Conservation (phyloP, 768 basidiomycete species). For the Naganishia vaughanmartiniae region DNA sequence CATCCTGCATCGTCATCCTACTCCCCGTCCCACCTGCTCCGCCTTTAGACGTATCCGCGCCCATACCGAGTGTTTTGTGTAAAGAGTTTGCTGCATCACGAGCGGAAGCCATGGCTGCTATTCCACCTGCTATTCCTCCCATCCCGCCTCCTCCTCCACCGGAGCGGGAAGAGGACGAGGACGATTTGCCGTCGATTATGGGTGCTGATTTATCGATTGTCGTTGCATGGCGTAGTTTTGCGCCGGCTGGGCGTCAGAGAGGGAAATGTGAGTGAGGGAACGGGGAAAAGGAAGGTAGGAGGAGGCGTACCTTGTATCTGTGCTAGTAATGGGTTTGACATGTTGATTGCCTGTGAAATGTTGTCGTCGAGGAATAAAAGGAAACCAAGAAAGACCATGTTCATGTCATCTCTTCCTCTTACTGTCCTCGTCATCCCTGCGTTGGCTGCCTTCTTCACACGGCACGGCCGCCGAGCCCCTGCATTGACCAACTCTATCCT, state of each 20-base stretch:
- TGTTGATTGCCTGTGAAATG: too few relatives aligned
- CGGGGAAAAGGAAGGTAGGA: not conserved
- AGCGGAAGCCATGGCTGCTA: not conserved
- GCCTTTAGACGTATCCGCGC: not conserved
- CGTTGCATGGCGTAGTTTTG: constrained; percentile 72
- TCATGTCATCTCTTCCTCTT: not conserved
- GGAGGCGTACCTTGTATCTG: constrained; percentile 25
- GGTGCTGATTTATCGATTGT: constrained; percentile 64
- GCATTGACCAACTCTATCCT: too few relatives aligned
- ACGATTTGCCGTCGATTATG: constrained; percentile 35
- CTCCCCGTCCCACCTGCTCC: not conserved
- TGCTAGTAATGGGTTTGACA: constrained; percentile 12
- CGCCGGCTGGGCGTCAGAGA: constrained; percentile 58
- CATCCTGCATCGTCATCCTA: constrained; percentile 40
- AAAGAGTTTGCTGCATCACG: not conserved
- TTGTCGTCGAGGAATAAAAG: not conserved
- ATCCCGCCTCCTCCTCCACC: constrained; percentile 47
- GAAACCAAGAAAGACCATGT: too few relatives aligned
- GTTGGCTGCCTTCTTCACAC: too few relatives aligned
- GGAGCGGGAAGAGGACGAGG: constrained; percentile 24
- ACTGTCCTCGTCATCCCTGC: not conserved
- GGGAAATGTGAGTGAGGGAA: not conserved
- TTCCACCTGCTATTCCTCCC: constrained; percentile 30
- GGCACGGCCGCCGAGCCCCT: too few relatives aligned
- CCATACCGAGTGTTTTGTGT: constrained; percentile 8